Evolutionary conservation across 805 yeast species (phyloP).

Genomic region (Teunomyces stri): DNA sequence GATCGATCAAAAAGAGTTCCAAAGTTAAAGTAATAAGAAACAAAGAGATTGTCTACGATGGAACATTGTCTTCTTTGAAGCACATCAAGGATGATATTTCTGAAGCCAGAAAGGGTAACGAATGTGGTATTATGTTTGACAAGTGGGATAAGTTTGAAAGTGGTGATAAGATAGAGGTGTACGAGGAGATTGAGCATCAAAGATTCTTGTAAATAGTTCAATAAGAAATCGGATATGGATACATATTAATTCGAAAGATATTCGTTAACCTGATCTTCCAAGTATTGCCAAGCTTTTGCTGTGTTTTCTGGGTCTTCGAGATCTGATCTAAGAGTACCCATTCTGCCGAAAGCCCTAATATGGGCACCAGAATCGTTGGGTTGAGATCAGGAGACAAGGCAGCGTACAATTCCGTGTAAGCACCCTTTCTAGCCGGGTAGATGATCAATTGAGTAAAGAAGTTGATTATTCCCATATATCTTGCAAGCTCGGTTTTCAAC

Average conservation of each 20-base stretch:
- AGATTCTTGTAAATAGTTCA: slow-evolving; percentile 53
- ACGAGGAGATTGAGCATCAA: slow-evolving; percentile 56
- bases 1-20: slow-evolving; percentile 60
- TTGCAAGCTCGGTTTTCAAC: slow-evolving; percentile 32
- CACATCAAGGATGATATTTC: slow-evolving; percentile 75
- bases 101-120: slow-evolving; percentile 80
- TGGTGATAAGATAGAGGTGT: slow-evolving; percentile 75
- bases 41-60: slow-evolving; percentile 48
- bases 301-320: slow-evolving; percentile 32
- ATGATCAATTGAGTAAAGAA: slow-evolving; percentile 10
- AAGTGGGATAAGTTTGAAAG: slow-evolving; percentile 65
- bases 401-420: slow-evolving; percentile 44
- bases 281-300: slow-evolving; percentile 30
- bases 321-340: slow-evolving; percentile 32
- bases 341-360: slow-evolving; percentile 36
- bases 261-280: slow-evolving; percentile 21
- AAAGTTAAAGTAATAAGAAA: slow-evolving; percentile 57
- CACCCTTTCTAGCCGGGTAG: slow-evolving; percentile 33
- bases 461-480: slow-evolving; percentile 14
- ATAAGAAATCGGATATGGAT: neutral
- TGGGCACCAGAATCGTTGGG: slow-evolving; percentile 28
- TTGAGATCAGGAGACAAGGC: slow-evolving; percentile 40
- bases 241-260: neutral
- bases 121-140: slow-evolving; percentile 81
- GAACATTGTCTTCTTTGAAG: slow-evolving; percentile 69